Evolutionary conservation across 768 basidiomycete species (phyloP).

Genomic region (Boletus rubroflammeus): DNA sequence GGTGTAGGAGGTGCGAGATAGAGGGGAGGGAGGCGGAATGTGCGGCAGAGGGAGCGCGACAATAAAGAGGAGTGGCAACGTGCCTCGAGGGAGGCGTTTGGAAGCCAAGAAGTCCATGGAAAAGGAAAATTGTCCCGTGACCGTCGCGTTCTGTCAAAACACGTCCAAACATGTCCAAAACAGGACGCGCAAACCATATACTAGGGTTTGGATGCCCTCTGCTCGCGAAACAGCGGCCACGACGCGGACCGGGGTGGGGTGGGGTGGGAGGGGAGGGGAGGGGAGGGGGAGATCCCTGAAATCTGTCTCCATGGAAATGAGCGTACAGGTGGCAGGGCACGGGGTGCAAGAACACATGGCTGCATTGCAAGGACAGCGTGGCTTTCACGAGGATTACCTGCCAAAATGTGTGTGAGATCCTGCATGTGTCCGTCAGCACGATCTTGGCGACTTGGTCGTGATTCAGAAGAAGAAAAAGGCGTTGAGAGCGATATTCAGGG

Average conservation of each 20-base stretch:
- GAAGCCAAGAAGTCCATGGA: constrained; percentile 24
- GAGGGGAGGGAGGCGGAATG: constrained; percentile 1
- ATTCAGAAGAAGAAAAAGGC: too few species aligned
- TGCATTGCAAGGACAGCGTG: constrained; percentile 10
- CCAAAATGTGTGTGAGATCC: neutral
- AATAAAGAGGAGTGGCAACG: constrained; percentile 26
- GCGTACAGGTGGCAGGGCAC: constrained; percentile 8
- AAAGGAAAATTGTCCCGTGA: constrained; percentile 36
- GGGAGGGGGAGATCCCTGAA: neutral
- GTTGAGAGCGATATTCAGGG: constrained; percentile 12
- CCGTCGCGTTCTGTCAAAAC: constrained; percentile 32
- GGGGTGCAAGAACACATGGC: constrained; percentile 15
- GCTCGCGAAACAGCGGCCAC: neutral
- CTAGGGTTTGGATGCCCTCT: constrained; percentile 14
- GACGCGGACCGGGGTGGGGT: neutral
- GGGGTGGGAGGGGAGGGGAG: too few species aligned
- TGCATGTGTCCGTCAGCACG: neutral
- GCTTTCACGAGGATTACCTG: constrained; percentile 18
- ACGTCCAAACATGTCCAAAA: constrained; percentile 21
- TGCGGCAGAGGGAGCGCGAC: constrained; percentile 18
- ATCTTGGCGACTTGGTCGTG: too few species aligned
- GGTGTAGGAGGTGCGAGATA: constrained; percentile 2
- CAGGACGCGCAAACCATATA: constrained; percentile 12
- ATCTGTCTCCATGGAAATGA: neutral
- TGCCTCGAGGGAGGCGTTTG: constrained; percentile 29